Conservation (phyloP, 2,329 filamentous ascomycete genomes). For the Botryotinia calthae region DNA sequence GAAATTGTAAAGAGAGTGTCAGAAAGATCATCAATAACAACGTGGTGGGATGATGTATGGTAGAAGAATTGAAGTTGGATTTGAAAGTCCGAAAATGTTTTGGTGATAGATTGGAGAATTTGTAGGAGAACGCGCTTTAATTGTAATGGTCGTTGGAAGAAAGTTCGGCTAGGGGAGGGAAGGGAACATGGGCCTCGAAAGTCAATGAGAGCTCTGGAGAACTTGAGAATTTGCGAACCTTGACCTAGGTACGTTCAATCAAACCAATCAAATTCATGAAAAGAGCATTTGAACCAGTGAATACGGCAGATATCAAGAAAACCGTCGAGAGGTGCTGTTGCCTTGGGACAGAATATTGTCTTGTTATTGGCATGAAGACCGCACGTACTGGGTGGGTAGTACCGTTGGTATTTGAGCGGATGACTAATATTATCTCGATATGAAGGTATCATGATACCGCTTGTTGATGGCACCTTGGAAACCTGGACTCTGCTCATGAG, state of each 20-base stretch:
- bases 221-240: not conserved
- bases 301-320: constrained; percentile 18
- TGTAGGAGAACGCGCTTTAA: constrained; percentile 16
- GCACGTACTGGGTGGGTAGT: too few species aligned
- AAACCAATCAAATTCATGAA: constrained; percentile 23
- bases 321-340: constrained; percentile 11
- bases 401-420: not conserved
- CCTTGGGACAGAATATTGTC: not conserved
- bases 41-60: constrained; percentile 7
- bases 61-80: constrained; percentile 23
- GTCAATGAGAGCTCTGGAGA: constrained; percentile 7
- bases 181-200: not conserved
- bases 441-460: not conserved
- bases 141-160: constrained; percentile 14
- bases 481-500: not conserved
- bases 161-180: constrained; percentile 18
- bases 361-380: not conserved
- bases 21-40: constrained; percentile 26
- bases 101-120: constrained; percentile 24
- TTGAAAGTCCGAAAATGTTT: constrained; percentile 19
- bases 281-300: not conserved
- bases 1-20: constrained; percentile 29
- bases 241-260: not conserved
- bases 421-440: not conserved
- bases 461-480: not conserved